These are phyloP conservation scores for Pichia membranifaciens DNA, from an alignment of 805 yeast species.

Conservation along the genomic window DNA sequence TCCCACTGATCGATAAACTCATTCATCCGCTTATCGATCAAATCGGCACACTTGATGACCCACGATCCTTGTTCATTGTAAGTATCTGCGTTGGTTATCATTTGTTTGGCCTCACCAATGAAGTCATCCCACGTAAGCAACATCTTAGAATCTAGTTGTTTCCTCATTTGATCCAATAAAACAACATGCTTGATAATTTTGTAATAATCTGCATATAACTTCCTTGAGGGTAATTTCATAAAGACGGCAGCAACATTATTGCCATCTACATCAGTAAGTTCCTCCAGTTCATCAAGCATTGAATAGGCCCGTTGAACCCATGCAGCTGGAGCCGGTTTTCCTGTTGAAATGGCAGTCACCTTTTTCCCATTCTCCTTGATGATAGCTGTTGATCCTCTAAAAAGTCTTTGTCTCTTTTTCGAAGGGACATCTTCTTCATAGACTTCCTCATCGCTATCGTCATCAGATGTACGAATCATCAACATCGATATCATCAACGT, in stretches of 20 bases:
- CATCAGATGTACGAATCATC: constrained; percentile 13
- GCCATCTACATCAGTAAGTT: constrained; percentile 41
- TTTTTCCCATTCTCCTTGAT: constrained; percentile 9
- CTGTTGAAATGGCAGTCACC: background rate
- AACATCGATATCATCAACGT: constrained; percentile 14
- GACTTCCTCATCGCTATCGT: constrained; percentile 12
- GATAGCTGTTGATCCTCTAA: constrained; percentile 13
- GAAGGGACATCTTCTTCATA: constrained; percentile 13
- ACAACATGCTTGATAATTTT: constrained; percentile 55
- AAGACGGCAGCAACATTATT: constrained; percentile 51
- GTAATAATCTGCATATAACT: constrained; percentile 82
- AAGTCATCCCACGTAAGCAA: constrained; percentile 41
- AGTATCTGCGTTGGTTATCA: constrained; percentile 62
- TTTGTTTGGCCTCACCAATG: constrained; percentile 43
- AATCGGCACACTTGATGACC: constrained; percentile 54
- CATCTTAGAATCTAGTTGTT: constrained; percentile 35
- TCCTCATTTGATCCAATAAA: constrained; percentile 49
- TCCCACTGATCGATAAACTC: constrained; percentile 16
- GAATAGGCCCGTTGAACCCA: constrained; percentile 13
- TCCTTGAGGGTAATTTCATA: constrained; percentile 65
- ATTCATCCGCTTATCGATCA: constrained; percentile 35
- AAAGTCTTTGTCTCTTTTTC: constrained; percentile 13
- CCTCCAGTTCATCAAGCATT: constrained; percentile 13
- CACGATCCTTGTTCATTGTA: constrained; percentile 66
- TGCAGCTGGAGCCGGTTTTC: constrained; percentile 12